Base-by-base conservation (phyloP, 768 basidiomycete genomes). In the Tylopilus sp. region DNA sequence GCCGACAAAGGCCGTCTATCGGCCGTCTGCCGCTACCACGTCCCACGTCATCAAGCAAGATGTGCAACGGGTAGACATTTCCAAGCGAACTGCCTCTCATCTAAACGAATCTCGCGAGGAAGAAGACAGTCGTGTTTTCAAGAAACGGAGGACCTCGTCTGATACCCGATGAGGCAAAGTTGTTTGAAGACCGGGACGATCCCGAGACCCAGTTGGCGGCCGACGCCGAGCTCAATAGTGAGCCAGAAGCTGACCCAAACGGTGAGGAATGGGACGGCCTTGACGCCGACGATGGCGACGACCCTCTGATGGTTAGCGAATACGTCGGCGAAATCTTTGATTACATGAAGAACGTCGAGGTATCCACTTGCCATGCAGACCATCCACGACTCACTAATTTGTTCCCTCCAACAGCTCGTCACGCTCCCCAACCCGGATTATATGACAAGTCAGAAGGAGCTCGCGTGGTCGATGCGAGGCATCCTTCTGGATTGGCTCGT, bases 301-400 rank as follows among this genome's bases (percentile, higher is more conserved):
- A 99, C 65, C 97, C 96, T 14, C 77, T 92, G 55, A 98, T 98
- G 95, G 95, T 97, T 59, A 88, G 87, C 73, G 92, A 98, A 71
- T 99, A 99, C 65, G 95, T 97, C 46, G 77, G 77, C 24, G 97
- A 98, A 53, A 94, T 98, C 56, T 95, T 94, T 74, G 76, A 87
- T 52, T 98, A 99, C 73, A 80, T 98, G 74, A 89, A 86, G 67
- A 73, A 81, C 55, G 76, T 86, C 54, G 93, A 98, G 82, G 94
- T 94, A 65, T 43, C 77, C 33, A 13, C 28, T 45, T 36, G 21
- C 25, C 22, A 33, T 17, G 3, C 22, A 16, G 4, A 22, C 14
- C 6, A 0, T n/a, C 6, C 6, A 4, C 31, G 26, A 9, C 24
- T 17, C 25, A 7, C 55, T 60, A 33, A 55, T 37, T 21, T n/a